Percentiles rank a stretch among this genome's conserved stretches.
Conservation (phyloP, 179 eudicot genomes). For the Silene coronaria region DNA sequence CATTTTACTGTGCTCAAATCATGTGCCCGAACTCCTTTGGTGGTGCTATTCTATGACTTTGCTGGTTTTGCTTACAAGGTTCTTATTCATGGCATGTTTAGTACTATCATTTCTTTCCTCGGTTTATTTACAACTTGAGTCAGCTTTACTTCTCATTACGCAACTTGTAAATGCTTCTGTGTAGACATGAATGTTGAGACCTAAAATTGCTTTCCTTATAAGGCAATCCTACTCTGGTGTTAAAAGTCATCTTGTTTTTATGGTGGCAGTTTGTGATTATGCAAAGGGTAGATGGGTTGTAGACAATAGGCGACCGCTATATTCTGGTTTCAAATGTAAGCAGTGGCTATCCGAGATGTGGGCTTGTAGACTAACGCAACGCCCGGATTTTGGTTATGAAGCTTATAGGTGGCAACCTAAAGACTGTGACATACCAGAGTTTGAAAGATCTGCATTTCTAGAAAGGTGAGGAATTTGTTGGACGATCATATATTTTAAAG, state of each 20-base stretch:
- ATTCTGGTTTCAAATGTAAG: constrained; percentile 80
- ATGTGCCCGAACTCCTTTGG: background rate
- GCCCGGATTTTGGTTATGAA: constrained; percentile 82
- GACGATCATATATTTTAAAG: background rate
- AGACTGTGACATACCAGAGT: constrained; percentile 72
- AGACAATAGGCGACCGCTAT: constrained; percentile 56
- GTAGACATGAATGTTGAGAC: background rate
- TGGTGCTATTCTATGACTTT: background rate
- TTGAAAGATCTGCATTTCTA: constrained; percentile 46
- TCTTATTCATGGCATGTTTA: background rate
- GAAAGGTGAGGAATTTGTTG: constrained; percentile 35
- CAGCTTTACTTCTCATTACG: background rate
- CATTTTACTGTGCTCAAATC: background rate
- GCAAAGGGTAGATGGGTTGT: constrained; percentile 82
- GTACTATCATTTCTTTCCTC: background rate
- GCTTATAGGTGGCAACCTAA: constrained; percentile 73
- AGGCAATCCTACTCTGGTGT: background rate
- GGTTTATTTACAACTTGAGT: too few relatives aligned
- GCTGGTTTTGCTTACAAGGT: background rate
- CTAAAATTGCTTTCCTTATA: background rate
- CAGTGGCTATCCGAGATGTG: constrained; percentile 88
- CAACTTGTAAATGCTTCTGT: background rate
- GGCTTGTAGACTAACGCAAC: constrained; percentile 78
- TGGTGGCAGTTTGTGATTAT: constrained; percentile 64
- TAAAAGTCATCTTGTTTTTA: constrained; percentile 10